Evolutionary conservation across 805 yeast genomes (phyloP), one percentile per base, ranked within the genome.

Genomic region (Saccharomycopsis javanensis): DNA sequence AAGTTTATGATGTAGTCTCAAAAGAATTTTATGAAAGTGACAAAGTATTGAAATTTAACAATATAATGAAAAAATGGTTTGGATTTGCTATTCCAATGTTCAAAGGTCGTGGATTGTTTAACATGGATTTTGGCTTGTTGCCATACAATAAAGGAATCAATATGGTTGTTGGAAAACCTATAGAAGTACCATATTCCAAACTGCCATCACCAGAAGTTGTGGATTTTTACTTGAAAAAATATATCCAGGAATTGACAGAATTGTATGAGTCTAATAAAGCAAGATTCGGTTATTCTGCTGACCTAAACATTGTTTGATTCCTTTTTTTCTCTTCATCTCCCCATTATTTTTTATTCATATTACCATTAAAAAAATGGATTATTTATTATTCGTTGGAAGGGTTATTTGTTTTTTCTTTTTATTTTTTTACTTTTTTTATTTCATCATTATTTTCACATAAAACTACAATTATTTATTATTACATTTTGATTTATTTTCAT

Each of bases 41-140:
- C 30, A 68, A 71, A 1, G 68, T 71, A 15, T 77, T 86, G 0
- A 72, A 73, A 56, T 67, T 86, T 55, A 98, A 92, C 68, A 69
- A 77, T 34, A 80, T 88, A 82, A 67, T 92, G 66, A 92, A 94
- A 65, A 73, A 73, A 30, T 75, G 72, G 37, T 77, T 83, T 55
- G 94, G 92, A 1, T 92, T 92, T 70, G 91, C 99, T 0, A 65
- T 94, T 4, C 99, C 99, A 0, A 79, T 94, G 53, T 86, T 94
- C 71, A 85, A 88, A 67, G 97, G 97, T 1, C 75, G 98, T 50
- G 97, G 98, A 0, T 75, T 94, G 0, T 91, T 92, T 71, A 88
- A 92, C 65, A 88, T 91, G 65, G 96, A 90, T 67, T 88, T 86
- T 71, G 99, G 99, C 0, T 71, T 94, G 31, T 70, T 94, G 57